These are phyloP conservation scores for Trypanosoma caninum DNA, from an alignment of 208 protist genomes.

Conservation along the genomic window DNA sequence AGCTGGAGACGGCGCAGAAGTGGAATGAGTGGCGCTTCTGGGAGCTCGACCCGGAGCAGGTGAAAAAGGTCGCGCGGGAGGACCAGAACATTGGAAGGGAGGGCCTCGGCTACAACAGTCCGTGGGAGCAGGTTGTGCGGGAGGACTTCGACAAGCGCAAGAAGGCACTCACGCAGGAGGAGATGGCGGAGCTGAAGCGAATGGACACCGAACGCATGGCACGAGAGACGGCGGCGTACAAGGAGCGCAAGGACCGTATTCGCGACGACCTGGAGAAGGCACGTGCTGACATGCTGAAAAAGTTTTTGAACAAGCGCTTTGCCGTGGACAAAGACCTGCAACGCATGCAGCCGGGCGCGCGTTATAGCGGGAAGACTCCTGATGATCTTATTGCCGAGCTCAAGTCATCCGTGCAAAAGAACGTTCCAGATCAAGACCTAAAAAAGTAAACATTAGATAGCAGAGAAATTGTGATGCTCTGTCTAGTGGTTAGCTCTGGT, in stretches of 20 bases:
- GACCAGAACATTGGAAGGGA: conserved; percentile 88
- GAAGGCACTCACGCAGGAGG: conserved; percentile 90
- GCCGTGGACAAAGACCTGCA: conserved; percentile 91
- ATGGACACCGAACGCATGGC: conserved; percentile 92
- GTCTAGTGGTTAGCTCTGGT: no score
- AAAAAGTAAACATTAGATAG: conserved; percentile 16
- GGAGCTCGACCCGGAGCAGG: conserved; percentile 91
- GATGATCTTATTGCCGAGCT: conserved; percentile 88
- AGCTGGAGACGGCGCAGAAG: conserved; percentile 91
- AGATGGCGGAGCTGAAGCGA: conserved; percentile 92
- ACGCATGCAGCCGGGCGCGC: conserved; percentile 88
- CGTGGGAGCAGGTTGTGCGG: conserved; percentile 88
- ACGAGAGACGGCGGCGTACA: conserved; percentile 87
- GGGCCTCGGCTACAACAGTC: conserved; percentile 78
- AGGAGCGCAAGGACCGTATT: conserved; percentile 90
- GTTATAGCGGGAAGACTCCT: conserved; percentile 77
- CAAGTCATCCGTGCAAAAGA: conserved; percentile 47
- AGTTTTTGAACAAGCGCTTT: conserved; percentile 91
- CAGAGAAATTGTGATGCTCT: neutral
- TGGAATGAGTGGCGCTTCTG: conserved; percentile 93
- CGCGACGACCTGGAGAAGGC: conserved; percentile 86
- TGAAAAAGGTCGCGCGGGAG: conserved; percentile 87
- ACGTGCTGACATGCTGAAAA: conserved; percentile 90
- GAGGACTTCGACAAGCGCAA: conserved; percentile 92
- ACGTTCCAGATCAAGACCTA: conserved; percentile 20